Base-by-base conservation (phyloP, 345 rosid genomes). In the Leavenworthia alabamica region DNA sequence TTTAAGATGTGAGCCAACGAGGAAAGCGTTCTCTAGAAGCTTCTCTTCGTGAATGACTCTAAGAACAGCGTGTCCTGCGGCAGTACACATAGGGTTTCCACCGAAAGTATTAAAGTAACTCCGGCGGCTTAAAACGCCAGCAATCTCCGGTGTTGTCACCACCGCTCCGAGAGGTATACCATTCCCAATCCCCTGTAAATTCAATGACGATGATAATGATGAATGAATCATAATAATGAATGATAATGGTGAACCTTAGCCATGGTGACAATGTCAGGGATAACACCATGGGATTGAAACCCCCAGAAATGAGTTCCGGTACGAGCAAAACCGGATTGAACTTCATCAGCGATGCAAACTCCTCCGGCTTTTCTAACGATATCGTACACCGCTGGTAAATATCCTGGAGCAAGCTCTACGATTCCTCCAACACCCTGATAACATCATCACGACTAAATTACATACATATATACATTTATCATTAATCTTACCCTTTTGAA, bases 131-230 rank as follows among this genome's bases (percentile, higher is more conserved):
- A 89, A 64, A 75, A 85, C 89, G 15, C 72, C 70, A 1, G 96
- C 96, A 36, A 92, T 75, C 75, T 86, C 89, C n/a, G 95, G 93
- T 46, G 96, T 89, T 3, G 95, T 92, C 43, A 89, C 88, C 23
- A 89, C 96, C 11, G 98, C 96, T 40, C 96, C 98, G 2, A 92
- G 83, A 12, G 96, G 98, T 42, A 86, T 81, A 12, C 98, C 97
- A 56, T 89, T 92, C 6, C 98, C 98, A 48, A 86, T 89, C 27
- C 95, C 98, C 96, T 88, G 29, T 15, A 13, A 50, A 23, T 2
- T 56, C 28, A 8, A 4, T 2, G 8, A 39, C 10, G 20, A 17
- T 35, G 11, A 46, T 11, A 4, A 6, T 8, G 29, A 67, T 49
- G 44, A 37, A 22, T 40, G 5, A n/a, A 23, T n/a, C 51, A 32